Base-by-base conservation (phyloP, 257 asterid species). In the Misopates orontium region DNA sequence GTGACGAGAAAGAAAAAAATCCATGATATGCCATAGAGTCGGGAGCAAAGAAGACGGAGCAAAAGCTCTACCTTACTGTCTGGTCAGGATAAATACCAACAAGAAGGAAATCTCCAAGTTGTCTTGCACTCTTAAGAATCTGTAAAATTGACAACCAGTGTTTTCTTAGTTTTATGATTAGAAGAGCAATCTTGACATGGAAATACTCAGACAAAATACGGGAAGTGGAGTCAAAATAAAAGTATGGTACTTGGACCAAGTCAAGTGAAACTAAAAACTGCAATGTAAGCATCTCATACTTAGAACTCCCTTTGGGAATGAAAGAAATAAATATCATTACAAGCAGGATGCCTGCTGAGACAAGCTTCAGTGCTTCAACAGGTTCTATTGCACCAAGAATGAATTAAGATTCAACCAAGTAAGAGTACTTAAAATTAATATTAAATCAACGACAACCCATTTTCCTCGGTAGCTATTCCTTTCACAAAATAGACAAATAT, bases 21-120 rank as follows among this genome's bases (percentile, higher is more conserved):
- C 51, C 39, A 7, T 40, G 49, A 28, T 12, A 40, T 28, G 44
- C 41, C 12, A 47, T 15, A 52, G 52, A 36, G 42, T 52, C 45
- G 17, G 16, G 16, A 49, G 59, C 44, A 52, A 16, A 36, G 16
- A 14, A 17, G 11, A 32, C 53, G 41, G 60, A n/a, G 39, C 14
- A 47, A 24, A 39, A 17, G 16, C 25, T 36, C 82, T 83, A 93
- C 98, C 97, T 79, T 44, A 90, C 88, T 39, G 89, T 83, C 36
- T 87, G 85, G 72, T 89, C 96, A 5, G 83, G 61, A 80, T 89
- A 90, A 70, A 93, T 71, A 51, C 98, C 98, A 75, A 89, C 97
- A 59, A 93, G 87, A 70, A 93, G 97, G 77, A 93, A 93, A 75
- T 93, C 97, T 60, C 98, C 98, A 51, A 77, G 95, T 67, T 86